Base-by-base conservation (phyloP, 371 early-diverging fungal genomes). In the Blakeslea trispora region DNA sequence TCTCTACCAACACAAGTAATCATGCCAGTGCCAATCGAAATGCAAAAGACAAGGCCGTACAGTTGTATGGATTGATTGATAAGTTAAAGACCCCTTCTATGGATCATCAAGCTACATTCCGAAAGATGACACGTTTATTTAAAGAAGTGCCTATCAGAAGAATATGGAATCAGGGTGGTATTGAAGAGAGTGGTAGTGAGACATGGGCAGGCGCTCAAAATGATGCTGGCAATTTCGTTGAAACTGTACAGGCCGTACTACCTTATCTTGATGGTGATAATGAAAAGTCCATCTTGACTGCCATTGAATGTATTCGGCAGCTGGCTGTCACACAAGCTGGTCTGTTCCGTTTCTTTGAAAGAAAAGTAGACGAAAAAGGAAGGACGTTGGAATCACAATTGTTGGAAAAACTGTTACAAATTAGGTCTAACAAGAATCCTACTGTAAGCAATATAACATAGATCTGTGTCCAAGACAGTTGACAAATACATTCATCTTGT, bases 151-250 rank as follows among this genome's bases (percentile, higher is more conserved):
- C 80, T 1, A 59, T 79, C 10, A 51, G 68, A 45, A 61, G 76
- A 50, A 35, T 65, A 44, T 74, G 76, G 76, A 73, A 79, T 45
- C 74, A 76, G 61, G 75, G 76, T 9, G 74, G 74, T 1, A 48
- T 55, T 17, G 66, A 71, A 32, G 80, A 74, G 37, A 58, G 45
- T 23, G 74, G 64, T 0, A 62, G 66, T 28, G 80, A 74, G 10
- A 54, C 74, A 8, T 79, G 80, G 80, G 71, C 71, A 5, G 72
- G 72, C 23, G 71, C 58, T 1, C 24, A 69, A 0, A 56, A 63
- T 1, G 72, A 79, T 52, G 80, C 74, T 4, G 73, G 77, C 10
- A 76, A 74, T 28, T 79, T 79, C 63, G 77, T 72, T 1, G 77
- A 79, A 22, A 34, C 63, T 0, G 57, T 76, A 9, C 71, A 76